phyloP scores from a whole-genome alignment of 306 rosid species.

The Dalbergia cultrata region DNA sequence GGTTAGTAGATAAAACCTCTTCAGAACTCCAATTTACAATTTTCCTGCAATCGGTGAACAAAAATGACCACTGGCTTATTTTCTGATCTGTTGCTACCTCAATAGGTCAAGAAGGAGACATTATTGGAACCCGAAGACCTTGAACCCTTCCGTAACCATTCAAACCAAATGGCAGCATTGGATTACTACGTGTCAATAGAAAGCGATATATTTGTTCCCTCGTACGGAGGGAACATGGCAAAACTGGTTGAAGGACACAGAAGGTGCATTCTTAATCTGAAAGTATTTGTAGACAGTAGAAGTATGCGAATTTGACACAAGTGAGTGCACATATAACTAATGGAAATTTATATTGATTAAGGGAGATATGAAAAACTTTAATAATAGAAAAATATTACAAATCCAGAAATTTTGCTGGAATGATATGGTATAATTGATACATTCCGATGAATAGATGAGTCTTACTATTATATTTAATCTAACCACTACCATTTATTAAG shows the following conservation, averaged over 20 bases:
- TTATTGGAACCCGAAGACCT: conserved; percentile 70
- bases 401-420: too few relatives aligned
- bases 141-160: conserved; percentile 68
- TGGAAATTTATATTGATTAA: too few relatives aligned
- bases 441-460: too few relatives aligned
- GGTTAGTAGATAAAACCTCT: conserved; percentile 55
- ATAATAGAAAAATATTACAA: too few relatives aligned
- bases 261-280: conserved; percentile 51
- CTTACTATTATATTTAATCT: too few relatives aligned
- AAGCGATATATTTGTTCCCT: conserved; percentile 77
- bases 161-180: conserved; percentile 84
- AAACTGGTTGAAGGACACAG: conserved; percentile 86
- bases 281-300: too few relatives aligned
- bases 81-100: not conserved
- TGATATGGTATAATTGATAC: too few relatives aligned
- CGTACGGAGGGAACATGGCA: conserved; percentile 85
- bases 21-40: conserved; percentile 6
- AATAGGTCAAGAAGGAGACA: conserved; percentile 71
- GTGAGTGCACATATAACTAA: too few relatives aligned
- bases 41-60: conserved; percentile 39
- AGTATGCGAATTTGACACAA: too few relatives aligned
- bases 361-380: too few relatives aligned
- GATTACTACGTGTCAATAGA: conserved; percentile 80
- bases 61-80: not conserved
- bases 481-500: too few relatives aligned